Evolutionary conservation across 345 rosid genomes (phyloP).

Genomic region (Clarkia xantiana): DNA sequence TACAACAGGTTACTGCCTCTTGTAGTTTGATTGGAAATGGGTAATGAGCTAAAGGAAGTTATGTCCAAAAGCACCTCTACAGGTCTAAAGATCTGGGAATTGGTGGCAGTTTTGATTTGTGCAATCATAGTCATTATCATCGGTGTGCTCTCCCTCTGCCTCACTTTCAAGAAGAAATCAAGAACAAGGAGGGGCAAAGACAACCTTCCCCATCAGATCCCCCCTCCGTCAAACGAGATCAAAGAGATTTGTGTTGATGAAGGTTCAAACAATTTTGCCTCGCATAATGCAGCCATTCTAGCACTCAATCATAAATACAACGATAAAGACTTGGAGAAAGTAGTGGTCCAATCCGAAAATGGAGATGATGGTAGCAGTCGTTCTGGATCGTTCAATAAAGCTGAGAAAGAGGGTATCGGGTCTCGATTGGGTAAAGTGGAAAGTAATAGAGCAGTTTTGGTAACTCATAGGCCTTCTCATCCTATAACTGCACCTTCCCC

Average conservation of each 20-base stretch:
- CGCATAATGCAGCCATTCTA: conserved; percentile 5
- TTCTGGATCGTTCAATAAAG: conserved; percentile 12
- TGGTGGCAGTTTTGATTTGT: conserved; percentile 8
- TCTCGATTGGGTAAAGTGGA: conserved; percentile 9
- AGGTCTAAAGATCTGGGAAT: conserved; percentile 12
- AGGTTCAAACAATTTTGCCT: conserved; percentile 5
- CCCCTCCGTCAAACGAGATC: conserved; percentile 11
- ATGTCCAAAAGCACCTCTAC: conserved; percentile 11
- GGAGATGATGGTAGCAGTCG: conserved; percentile 13
- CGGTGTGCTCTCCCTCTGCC: conserved; percentile 7
- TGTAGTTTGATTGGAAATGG: conserved; percentile 2
- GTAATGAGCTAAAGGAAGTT: conserved; percentile 6
- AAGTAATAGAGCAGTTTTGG: conserved; percentile 1
- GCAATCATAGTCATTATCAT: conserved; percentile 8
- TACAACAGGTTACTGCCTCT: not conserved
- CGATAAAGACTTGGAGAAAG: conserved; percentile 9
- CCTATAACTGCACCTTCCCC: conserved; percentile 14
- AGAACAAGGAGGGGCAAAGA: conserved; percentile 8
- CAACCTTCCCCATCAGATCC: conserved; percentile 10
- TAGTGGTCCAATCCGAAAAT: conserved; percentile 8
- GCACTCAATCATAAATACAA: conserved; percentile 6
- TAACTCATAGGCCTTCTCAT: conserved; percentile 8
- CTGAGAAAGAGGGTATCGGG: conserved; percentile 10
- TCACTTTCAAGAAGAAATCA: conserved; percentile 8
- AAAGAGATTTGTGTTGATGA: conserved; percentile 12